These are phyloP conservation scores for Paramecium pentaurelia DNA, from an alignment of 73 alveolate genomes.

Conservation along the genomic window DNA sequence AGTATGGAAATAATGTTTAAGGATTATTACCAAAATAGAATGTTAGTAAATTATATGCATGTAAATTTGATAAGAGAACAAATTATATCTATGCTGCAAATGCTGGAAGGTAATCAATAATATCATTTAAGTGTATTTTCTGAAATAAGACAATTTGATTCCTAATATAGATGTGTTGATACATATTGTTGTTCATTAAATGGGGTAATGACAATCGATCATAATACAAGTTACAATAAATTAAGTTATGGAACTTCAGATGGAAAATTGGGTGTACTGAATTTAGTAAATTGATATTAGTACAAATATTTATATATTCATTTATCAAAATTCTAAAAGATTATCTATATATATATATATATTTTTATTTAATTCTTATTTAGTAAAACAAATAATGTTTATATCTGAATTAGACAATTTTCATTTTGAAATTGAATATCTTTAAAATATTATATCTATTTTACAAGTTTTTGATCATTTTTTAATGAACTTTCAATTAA, in stretches of 20 bases:
- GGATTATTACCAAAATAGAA: neutral
- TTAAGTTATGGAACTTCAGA: conserved; percentile 29
- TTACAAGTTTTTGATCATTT: no score
- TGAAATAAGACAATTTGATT: conserved; percentile 13
- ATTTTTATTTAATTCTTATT: no score
- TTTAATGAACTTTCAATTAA: no score
- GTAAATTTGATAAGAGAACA: neutral
- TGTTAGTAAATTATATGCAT: neutral
- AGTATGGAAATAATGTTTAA: conserved; percentile 5
- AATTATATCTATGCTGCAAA: conserved; percentile 30
- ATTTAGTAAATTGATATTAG: conserved; percentile 33
- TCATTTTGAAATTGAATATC: no score
- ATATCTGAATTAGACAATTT: no score
- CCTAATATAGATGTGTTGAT: neutral
- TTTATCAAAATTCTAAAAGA: no score
- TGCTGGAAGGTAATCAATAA: conserved; percentile 4
- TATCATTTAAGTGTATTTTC: neutral
- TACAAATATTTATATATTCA: neutral
- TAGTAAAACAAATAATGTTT: no score
- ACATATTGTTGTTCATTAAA: neutral
- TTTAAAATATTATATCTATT: no score
- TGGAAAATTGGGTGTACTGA: neutral
- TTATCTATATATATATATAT: no score
- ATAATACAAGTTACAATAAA: neutral
- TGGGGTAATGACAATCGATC: conserved; percentile 19